Evolutionary conservation across 2,329 filamentous ascomycete species (phyloP).

Genomic region (Neurospora sp.): DNA sequence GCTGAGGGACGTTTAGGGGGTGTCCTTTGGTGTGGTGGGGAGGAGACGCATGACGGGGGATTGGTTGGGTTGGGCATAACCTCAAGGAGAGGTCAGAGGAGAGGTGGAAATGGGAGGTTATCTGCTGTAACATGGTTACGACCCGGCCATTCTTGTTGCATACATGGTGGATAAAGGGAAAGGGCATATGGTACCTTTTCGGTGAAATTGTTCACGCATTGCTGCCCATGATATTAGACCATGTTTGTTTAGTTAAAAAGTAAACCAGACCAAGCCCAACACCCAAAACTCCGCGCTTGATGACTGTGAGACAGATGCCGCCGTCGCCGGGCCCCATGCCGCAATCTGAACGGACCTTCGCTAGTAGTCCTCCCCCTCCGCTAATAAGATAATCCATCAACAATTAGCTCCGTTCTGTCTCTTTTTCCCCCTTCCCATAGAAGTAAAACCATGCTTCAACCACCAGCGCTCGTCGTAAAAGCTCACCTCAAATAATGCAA

Average conservation of each 20-base stretch:
- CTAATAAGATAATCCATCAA: neutral
- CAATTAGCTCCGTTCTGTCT: neutral
- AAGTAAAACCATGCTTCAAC: neutral
- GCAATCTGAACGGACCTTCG: neutral
- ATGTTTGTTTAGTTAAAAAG: neutral
- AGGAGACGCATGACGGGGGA: neutral
- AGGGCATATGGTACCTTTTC: neutral
- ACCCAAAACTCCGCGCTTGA: conserved; percentile 15
- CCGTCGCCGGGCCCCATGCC: neutral
- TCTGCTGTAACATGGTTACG: neutral
- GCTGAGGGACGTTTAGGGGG: conserved; percentile 26
- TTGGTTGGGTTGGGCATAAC: neutral
- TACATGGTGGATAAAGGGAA: neutral
- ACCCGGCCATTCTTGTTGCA: neutral
- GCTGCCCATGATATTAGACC: neutral
- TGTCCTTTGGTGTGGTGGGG: neutral
- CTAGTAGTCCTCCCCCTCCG: neutral
- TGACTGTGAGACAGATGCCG: conserved; percentile 1
- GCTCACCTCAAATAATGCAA: conserved; percentile 68
- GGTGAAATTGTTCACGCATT: neutral
- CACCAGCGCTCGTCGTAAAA: neutral
- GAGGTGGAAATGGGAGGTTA: neutral
- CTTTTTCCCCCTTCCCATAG: neutral
- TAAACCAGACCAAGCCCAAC: neutral
- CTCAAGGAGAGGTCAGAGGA: neutral